A percentile compares a stretch with the other conserved stretches of the same genome.
Evolutionary conservation across 2,329 filamentous ascomycete genomes (phyloP).

Genomic region (Fonsecaea monophora): DNA sequence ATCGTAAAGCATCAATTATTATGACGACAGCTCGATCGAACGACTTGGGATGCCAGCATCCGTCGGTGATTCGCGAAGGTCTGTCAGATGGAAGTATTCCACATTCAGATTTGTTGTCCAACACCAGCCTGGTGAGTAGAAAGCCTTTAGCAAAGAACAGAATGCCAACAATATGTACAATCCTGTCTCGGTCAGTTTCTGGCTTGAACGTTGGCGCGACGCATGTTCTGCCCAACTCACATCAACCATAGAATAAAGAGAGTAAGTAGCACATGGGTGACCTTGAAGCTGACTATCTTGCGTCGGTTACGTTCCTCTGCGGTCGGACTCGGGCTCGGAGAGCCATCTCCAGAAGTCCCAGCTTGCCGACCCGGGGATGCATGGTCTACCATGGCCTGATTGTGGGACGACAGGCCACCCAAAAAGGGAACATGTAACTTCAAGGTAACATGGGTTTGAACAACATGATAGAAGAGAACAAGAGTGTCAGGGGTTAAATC

Average conservation of each 20-base stretch:
- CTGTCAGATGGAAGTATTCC: conserved; percentile 65
- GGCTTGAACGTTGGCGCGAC: background rate
- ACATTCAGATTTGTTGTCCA: conserved; percentile 78
- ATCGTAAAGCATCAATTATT: conserved; percentile 89
- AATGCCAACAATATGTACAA: conserved; percentile 79
- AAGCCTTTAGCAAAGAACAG: conserved; percentile 95
- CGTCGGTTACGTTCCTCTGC: conserved; percentile 26
- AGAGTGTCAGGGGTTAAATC: background rate
- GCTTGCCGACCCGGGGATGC: conserved; percentile 20
- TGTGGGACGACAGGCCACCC: background rate
- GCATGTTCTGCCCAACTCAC: conserved; percentile 27
- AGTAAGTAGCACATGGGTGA: conserved; percentile 38
- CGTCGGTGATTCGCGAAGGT: conserved; percentile 58
- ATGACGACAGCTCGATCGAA: conserved; percentile 92
- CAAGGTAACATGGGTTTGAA: conserved; percentile 2
- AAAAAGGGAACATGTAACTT: conserved; percentile 10
- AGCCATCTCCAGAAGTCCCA: conserved; percentile 18
- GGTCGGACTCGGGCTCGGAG: conserved; percentile 10
- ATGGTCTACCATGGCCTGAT: conserved; percentile 31
- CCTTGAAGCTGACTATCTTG: conserved; percentile 39
- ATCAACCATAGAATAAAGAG: conserved; percentile 39
- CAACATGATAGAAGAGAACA: conserved; percentile 15
- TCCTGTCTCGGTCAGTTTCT: conserved; percentile 48
- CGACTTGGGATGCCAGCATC: conserved; percentile 95
- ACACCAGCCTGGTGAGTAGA: conserved; percentile 81